phyloP scores from a whole-genome alignment of 148 eudicot genomes.

The Diospyros kaki region DNA sequence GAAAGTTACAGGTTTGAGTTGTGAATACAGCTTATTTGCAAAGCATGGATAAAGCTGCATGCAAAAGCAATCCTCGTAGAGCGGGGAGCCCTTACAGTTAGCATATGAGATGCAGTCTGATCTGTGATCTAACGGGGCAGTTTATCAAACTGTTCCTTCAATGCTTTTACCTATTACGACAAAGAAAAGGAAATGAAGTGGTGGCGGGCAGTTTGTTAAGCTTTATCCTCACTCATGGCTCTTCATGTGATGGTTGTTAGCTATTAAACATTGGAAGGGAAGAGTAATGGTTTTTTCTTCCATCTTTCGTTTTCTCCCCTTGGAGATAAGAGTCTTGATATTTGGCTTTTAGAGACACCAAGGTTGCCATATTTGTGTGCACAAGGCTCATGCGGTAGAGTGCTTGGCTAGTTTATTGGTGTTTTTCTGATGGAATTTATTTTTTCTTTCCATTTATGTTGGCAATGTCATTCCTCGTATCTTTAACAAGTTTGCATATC shows the following conservation, averaged over 20 bases:
- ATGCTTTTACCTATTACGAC: neutral
- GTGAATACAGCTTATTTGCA: too few relatives aligned
- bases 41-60: too few relatives aligned
- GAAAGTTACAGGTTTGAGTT: too few relatives aligned
- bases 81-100: too few relatives aligned
- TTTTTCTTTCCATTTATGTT: neutral
- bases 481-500: constrained; percentile 4
- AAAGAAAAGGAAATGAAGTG: neutral
- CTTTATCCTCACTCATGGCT: neutral
- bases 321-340: neutral
- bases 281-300: neutral
- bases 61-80: too few relatives aligned
- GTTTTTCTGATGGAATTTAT: neutral
- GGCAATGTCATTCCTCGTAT: neutral
- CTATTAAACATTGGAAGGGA: neutral
- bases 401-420: neutral
- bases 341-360: neutral
- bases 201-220: neutral
- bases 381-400: neutral
- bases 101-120: too few relatives aligned
- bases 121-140: too few relatives aligned
- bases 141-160: neutral
- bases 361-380: neutral
- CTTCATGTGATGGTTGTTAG: too few relatives aligned
- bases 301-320: neutral